Evolutionary conservation across 2,329 filamentous ascomycete species (phyloP).

Genomic region (Aspergillus clavatus): DNA sequence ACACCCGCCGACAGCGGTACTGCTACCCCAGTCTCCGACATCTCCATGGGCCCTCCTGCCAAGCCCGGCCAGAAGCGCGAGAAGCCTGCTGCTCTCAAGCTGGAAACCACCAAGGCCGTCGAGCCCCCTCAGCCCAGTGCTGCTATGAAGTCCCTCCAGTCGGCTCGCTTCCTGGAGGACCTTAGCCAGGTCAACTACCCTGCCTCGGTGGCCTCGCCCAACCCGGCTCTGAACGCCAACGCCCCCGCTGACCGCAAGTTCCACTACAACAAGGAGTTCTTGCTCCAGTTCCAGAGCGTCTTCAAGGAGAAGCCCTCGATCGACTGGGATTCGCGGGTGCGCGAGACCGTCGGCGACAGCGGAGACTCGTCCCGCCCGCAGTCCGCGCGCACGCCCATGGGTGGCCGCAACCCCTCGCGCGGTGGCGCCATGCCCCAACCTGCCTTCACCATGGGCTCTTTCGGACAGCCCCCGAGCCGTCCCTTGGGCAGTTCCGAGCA

Average conservation of each 20-base stretch:
- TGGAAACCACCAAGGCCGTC: constrained; percentile 78
- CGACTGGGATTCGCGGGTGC: constrained; percentile 86
- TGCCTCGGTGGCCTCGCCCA: constrained; percentile 76
- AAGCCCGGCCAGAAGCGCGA: constrained; percentile 60
- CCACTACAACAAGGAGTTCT: constrained; percentile 92
- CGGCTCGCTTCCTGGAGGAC: constrained; percentile 79
- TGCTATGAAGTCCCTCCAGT: constrained; percentile 87
- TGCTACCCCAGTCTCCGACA: constrained; percentile 44
- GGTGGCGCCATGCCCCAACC: constrained; percentile 45
- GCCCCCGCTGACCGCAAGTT: constrained; percentile 74
- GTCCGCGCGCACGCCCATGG: constrained; percentile 49
- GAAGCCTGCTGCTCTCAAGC: constrained; percentile 85
- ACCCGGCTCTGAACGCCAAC: constrained; percentile 75
- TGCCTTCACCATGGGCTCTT: constrained; percentile 64
- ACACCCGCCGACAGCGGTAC: constrained; percentile 43
- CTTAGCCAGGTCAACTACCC: constrained; percentile 79
- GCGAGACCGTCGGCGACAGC: constrained; percentile 76
- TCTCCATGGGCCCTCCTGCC: constrained; percentile 45
- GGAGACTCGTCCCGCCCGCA: constrained; percentile 61
- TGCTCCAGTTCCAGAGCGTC: constrained; percentile 91
- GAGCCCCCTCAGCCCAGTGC: constrained; percentile 92
- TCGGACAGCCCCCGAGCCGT: constrained; percentile 47
- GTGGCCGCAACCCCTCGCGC: constrained; percentile 49
- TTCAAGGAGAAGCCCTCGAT: constrained; percentile 95
- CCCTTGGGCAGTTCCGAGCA: constrained; percentile 72